Base-by-base conservation (phyloP, 306 rosid genomes). In the Trichosanthes cucumerina region DNA sequence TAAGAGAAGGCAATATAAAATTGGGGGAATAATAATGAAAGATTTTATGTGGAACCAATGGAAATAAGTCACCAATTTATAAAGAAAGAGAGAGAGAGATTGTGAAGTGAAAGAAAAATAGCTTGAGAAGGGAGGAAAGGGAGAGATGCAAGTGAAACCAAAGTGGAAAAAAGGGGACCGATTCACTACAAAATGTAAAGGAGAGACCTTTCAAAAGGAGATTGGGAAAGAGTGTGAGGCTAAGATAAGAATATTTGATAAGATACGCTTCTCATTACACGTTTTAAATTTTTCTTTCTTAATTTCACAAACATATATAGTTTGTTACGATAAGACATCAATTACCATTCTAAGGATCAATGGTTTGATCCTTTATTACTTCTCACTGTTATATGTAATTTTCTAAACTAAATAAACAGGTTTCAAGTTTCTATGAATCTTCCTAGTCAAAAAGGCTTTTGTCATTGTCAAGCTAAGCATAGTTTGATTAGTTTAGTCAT, bases 231-330 rank as follows among this genome's bases (percentile, higher is more conserved):
- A 90, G 96, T 89, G 83, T 85, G 88, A 84, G 21, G 79, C 86
- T 84, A 79, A 85, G 93, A 87, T 83, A 89, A 92, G 96, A 94
- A 94, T 90, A 86, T 89, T 12, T 24, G 12, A 26, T 3, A 23
- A 68, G 81, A 78, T 79, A 50, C 24, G 6, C 43, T 28, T 79
- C 58, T 75, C 15, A 58, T n/a, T 79, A 2, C 78, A 53, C 41
- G 52, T 62, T 44, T 60, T 12, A 74, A 4, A 52, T 52, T 13
- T 75, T 9, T 26, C 10, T 11, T 28, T n/a, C n/a, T n/a, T n/a
- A n/a, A n/a, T n/a, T n/a, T n/a, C n/a, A n/a, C n/a, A n/a, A n/a
- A n/a, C n/a, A n/a, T n/a, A n/a, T n/a, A n/a, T n/a, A n/a, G n/a
- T n/a, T n/a, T n/a, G n/a, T n/a, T n/a, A n/a, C n/a, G n/a, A n/a